A percentile compares a stretch with the other conserved stretches of the same genome.
phyloP scores from a whole-genome alignment of 2,329 filamentous ascomycete species.

The Cercospora sp. region DNA sequence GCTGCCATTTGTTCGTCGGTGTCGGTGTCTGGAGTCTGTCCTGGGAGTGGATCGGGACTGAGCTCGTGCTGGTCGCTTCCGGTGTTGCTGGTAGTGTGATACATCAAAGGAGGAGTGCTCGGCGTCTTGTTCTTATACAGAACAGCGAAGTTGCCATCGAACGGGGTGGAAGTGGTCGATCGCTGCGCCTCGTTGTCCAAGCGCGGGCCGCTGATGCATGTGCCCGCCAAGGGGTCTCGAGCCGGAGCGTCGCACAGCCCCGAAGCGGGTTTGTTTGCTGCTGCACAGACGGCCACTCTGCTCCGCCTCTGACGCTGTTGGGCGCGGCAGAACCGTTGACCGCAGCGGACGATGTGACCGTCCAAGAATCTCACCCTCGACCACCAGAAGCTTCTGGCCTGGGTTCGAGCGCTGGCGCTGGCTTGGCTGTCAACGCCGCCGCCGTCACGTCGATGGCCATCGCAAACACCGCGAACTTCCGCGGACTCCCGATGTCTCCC shows the following conservation, averaged over 20 bases:
- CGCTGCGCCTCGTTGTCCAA: constrained; percentile 5
- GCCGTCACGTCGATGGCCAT: not conserved
- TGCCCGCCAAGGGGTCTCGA: constrained; percentile 1
- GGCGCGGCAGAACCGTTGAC: not conserved
- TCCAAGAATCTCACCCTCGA: not conserved
- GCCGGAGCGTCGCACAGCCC: constrained; percentile 4
- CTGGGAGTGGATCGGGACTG: not conserved
- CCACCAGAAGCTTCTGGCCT: not conserved
- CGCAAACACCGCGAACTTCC: not conserved
- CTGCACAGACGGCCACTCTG: not conserved
- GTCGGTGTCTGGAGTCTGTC: not conserved
- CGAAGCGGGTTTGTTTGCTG: not conserved
- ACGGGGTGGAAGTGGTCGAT: not conserved
- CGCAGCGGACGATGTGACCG: not conserved
- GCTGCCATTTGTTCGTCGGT: constrained; percentile 17
- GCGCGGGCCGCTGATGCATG: constrained; percentile 6
- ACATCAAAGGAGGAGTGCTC: constrained; percentile 5
- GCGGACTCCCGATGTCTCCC: not conserved
- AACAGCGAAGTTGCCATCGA: not conserved
- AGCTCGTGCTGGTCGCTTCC: not conserved
- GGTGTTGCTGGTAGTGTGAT: constrained; percentile 1
- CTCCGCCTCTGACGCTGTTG: not conserved
- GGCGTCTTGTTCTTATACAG: not conserved
- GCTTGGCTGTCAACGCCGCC: not conserved
- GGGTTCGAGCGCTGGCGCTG: not conserved